Base-by-base conservation (phyloP, 2,329 filamentous ascomycete species). In the Alternaria gaisen region DNA sequence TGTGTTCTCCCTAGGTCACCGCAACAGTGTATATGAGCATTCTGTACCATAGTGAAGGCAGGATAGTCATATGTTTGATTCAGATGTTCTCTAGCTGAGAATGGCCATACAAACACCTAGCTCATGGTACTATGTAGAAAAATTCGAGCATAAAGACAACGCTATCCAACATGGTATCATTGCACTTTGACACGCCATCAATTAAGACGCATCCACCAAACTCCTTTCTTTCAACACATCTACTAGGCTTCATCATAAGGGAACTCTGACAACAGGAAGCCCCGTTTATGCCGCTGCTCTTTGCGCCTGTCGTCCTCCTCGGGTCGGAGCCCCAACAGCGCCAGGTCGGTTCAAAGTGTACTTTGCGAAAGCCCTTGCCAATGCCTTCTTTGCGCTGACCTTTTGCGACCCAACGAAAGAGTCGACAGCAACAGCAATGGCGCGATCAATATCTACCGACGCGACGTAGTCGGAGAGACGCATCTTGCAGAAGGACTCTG, bases 391-490 rank as follows among this genome's bases (percentile, higher is more conserved):
- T 82, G 92, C 95, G 82, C 92, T 97, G 72, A 98, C 88, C 83
- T 99, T 99, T 79, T 99, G 95, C 72, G 92, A 96, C 63, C 91
- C 92, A 43, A 99, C 92, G 75, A 99, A 99, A 57, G 92, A 96
- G 68, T 98, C 94, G 3, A 99, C 92, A 0, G 95, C 97, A 7
- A 99, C 95, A 14, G 94, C 93, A 74, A 99, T 99, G 59, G 95
- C 95, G 43, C 95, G 92, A 80, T 99, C 95, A 71, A 99, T 97
- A 75, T 99, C 95, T 61, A 91, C 87, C 2, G 91, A 82, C 6
- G 91, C 90, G 80, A 94, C 97, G 83, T 97, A 98, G 69, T 99
- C 95, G 0, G 92, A 95, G n/a, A 99, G 84, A 14, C 95, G 91
- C 95, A 99, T 99, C 75, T 97, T 94, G 80, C 92, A 96, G 82